These are phyloP conservation scores for Rauvolfia tetraphylla DNA, from an alignment of 257 asterid genomes.

Conservation along the genomic window DNA sequence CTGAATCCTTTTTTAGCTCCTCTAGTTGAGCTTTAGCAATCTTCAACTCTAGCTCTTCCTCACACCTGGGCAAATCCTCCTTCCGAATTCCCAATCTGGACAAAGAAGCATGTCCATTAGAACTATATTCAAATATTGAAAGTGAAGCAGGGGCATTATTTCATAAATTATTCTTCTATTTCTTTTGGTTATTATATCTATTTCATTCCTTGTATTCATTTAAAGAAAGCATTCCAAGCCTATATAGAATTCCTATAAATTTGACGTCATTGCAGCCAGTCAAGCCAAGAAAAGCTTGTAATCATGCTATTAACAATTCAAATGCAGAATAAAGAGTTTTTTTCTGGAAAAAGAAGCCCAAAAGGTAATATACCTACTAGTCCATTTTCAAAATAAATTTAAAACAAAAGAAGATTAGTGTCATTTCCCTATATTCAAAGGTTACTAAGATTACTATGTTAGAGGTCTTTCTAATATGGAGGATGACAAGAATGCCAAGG, in stretches of 20 bases:
- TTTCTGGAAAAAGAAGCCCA: neutral
- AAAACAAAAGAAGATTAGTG: neutral
- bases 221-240: neutral
- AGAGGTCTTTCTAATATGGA: neutral
- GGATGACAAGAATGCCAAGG: neutral
- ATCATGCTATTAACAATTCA: neutral
- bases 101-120: neutral
- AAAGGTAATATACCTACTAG: neutral
- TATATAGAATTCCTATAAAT: neutral
- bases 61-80: conserved; percentile 17
- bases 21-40: conserved; percentile 14
- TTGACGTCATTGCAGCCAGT: neutral
- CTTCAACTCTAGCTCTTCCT: conserved; percentile 9
- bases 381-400: neutral
- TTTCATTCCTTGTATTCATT: neutral
- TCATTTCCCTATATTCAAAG: neutral
- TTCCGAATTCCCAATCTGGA: conserved; percentile 5
- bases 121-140: neutral
- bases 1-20: conserved; percentile 64
- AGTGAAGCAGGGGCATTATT: neutral
- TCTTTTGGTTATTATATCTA: neutral
- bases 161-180: too few species aligned
- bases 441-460: neutral
- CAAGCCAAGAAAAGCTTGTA: neutral
- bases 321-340: neutral